Base-by-base conservation (phyloP, 2,329 filamentous ascomycete species). In the Neopestalotiopsis clavispora region DNA sequence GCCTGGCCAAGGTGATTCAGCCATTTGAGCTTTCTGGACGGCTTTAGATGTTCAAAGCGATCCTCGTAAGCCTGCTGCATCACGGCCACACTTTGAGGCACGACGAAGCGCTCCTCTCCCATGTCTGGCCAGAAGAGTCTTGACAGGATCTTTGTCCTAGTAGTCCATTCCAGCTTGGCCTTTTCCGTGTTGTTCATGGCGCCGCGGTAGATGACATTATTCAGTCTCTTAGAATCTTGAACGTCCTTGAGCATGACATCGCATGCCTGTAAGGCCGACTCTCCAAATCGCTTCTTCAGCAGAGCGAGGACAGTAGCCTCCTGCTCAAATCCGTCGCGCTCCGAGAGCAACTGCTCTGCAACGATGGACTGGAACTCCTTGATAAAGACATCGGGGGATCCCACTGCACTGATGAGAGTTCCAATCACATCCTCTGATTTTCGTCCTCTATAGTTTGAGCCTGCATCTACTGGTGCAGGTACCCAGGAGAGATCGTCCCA, bases 181-280 rank as follows among this genome's bases (percentile, higher is more conserved):
- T 74, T 74, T 7, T 75, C 70, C 60, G 72, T 73, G 23, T 73
- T 73, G 64, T 72, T 74, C 58, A 74, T 68, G 59, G 74, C 71
- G 66, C 75, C 83, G 68, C 85, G 86, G 57, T 89, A 84, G 61
- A 97, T 89, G 13, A 87, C 83, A 7, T 85, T 82, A 76, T 98
- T 93, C 69, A 97, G 89, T 57, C 89, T 87, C 70, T 87, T 86
- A 1, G 94, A 97, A 76, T 98, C 95, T 72, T 92, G 88, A 45
- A 98, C 92, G 78, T 99, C 96, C 72, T 92, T 93, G 68, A 99
- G 88, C 96, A 99, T 99, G 75, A 99, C 96, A 77, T 99, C 95
- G 79, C 95, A 98, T 63, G 93, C 93, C 78, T 98, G 96, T 60
- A 99, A 84, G 17, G 94, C 90, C 34, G 88, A 87, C 72, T 98